phyloP scores from a whole-genome alignment of 2,329 filamentous ascomycete species.

The Chaetothyriales sp. region DNA sequence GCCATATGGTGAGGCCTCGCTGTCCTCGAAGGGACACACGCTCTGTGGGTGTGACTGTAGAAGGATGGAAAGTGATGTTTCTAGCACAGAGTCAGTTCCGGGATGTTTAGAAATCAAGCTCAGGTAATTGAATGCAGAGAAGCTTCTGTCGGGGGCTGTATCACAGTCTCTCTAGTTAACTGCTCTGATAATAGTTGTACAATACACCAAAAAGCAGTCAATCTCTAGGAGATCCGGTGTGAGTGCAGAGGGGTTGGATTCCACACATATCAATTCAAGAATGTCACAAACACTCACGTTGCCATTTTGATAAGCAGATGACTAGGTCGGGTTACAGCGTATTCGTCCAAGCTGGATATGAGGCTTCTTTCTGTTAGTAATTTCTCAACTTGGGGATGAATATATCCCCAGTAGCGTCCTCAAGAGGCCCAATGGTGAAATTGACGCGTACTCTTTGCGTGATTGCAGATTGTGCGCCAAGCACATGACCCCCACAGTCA shows the following conservation, averaged over 20 bases:
- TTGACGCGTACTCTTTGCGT: no score
- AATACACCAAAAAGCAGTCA: no score
- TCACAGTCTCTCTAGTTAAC: no score
- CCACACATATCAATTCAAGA: not conserved
- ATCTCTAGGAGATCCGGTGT: not conserved
- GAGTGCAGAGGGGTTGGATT: not conserved
- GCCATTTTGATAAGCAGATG: not conserved
- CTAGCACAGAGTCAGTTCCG: conserved; percentile 15
- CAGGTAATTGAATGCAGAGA: no score
- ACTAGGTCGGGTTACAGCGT: not conserved
- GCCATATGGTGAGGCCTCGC: conserved; percentile 89
- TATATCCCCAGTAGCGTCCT: no score
- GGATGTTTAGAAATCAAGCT: not conserved
- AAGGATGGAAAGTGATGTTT: conserved; percentile 36
- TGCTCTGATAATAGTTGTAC: no score
- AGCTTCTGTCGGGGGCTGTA: no score
- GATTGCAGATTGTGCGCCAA: no score
- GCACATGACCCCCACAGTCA: no score
- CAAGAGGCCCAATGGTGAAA: no score
- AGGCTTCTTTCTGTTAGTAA: not conserved
- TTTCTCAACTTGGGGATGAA: no score
- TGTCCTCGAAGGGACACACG: conserved; percentile 51
- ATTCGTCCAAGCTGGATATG: not conserved
- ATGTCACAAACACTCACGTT: not conserved
- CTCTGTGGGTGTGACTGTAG: conserved; percentile 29